Conservation (phyloP, 2,329 filamentous ascomycete species). For the Paraconiothyrium brasiliense region DNA sequence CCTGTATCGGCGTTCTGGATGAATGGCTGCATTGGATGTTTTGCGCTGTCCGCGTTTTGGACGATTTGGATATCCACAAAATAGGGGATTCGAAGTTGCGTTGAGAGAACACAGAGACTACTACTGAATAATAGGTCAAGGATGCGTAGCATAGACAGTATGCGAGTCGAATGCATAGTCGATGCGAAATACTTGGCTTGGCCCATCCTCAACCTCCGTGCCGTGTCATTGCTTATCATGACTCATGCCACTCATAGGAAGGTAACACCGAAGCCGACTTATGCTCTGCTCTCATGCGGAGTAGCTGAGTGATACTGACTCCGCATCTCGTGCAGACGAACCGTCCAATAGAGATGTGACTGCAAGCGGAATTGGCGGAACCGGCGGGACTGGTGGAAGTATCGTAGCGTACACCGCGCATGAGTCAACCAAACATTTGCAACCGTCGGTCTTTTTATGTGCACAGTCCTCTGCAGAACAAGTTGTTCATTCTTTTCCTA, state of each 20-base stretch:
- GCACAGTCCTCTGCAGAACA: neutral
- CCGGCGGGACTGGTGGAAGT: too few relatives aligned
- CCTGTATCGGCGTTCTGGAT: constrained; percentile 7
- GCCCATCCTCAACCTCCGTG: neutral
- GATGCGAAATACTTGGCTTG: neutral
- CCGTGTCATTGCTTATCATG: neutral
- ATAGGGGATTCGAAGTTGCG: constrained; percentile 1
- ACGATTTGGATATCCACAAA: constrained; percentile 13
- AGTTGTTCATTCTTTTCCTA: neutral
- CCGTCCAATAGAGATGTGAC: too few relatives aligned
- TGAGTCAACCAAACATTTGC: too few relatives aligned
- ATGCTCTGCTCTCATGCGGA: too few relatives aligned
- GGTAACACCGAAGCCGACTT: too few relatives aligned
- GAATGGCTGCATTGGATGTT: neutral
- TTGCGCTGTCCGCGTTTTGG: neutral
- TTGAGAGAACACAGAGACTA: neutral
- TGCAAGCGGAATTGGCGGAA: too few relatives aligned
- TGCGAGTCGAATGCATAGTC: neutral
- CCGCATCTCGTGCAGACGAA: neutral
- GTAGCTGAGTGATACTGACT: too few relatives aligned
- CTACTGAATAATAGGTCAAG: neutral
- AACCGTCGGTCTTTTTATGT: neutral
- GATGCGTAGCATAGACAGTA: neutral
- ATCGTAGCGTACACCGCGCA: too few relatives aligned
- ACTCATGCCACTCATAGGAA: too few relatives aligned